Evolutionary conservation across 306 rosid genomes (phyloP), one percentile per base, ranked within the genome.

Genomic region (Castanea mollissima): DNA sequence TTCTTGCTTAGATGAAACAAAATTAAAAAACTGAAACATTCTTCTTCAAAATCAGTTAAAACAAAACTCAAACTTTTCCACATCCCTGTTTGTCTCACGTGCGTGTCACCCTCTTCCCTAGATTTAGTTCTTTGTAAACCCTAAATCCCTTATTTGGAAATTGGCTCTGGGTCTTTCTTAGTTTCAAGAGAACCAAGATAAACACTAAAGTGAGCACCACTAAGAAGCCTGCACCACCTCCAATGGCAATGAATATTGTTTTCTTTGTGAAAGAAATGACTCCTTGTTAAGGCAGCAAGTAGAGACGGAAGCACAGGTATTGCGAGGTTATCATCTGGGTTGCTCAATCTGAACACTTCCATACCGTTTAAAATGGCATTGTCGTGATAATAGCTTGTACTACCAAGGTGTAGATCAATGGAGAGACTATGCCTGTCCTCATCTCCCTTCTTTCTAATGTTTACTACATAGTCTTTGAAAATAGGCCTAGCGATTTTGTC

Each of bases 271-370:
- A 21, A 21, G 21, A 21, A 21, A 21, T 20, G 29, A 57, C 13
- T 8, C 5, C 13, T 0, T n/a, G 29, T 2, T 12, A 12, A 20
- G 11, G 15, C 15, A 20, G 51, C 46, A 41, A 41, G 49, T 35
- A 56, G 55, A 44, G 6, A 71, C 38, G 63, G 72, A 3, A 78
- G 0, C 1, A 1, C 71, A 15, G 55, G 16, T 0, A 80, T 75
- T 4, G 13, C 86, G 1, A 83, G 81, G 15, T 75, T 75, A 0
- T 77, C 70, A 6, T 3, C 7, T 5, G 74, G 2, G 73, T 71
- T 57, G 15, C 25, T 79, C 0, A 79, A 21, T 56, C 79, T 83
- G 83, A 83, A 38, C 46, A 38, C 46, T 38, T 38, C 11, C 46
- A 38, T 10, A 38, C 11, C 2, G 0, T 38, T 38, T 75, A 20